Percentiles rank a stretch among this genome's conserved stretches.
Conservation (phyloP, 352 stramenopile species). For the Pilasporangium apinafurcum region DNA sequence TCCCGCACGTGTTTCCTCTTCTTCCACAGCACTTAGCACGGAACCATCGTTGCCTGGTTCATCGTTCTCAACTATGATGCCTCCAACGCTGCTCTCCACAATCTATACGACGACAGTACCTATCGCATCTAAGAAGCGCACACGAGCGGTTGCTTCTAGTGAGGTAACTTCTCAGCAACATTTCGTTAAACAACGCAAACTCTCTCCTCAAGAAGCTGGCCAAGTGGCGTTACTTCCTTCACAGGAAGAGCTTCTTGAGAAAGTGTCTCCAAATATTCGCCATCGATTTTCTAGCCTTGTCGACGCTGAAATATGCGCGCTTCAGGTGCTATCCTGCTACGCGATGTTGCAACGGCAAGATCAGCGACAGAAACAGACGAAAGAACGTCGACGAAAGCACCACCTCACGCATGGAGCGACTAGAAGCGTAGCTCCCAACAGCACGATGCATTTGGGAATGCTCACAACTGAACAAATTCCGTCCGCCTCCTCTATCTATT, state of each 20-base stretch:
- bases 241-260: conserved; percentile 71
- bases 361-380: conserved; percentile 9
- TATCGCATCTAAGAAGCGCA: conserved; percentile 24
- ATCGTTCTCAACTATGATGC: not conserved
- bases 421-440: conserved; percentile 9
- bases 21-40: not conserved
- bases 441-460: conserved; percentile 34
- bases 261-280: conserved; percentile 61
- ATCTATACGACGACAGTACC: too few relatives aligned
- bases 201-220: conserved; percentile 8
- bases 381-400: conserved; percentile 1
- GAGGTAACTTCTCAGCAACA: not conserved
- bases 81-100: conserved; percentile 9
- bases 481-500: conserved; percentile 56
- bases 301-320: conserved; percentile 68
- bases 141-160: conserved; percentile 4
- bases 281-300: conserved; percentile 67
- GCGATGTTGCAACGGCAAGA: conserved; percentile 51
- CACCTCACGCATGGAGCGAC: not conserved
- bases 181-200: conserved; percentile 2
- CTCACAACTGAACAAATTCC: conserved; percentile 45
- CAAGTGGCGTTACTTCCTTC: conserved; percentile 37
- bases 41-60: not conserved
- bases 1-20: too few relatives aligned
- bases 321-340: conserved; percentile 78